Evolutionary conservation across 2,329 filamentous ascomycete species (phyloP).

Genomic region (Penicillium sp.): DNA sequence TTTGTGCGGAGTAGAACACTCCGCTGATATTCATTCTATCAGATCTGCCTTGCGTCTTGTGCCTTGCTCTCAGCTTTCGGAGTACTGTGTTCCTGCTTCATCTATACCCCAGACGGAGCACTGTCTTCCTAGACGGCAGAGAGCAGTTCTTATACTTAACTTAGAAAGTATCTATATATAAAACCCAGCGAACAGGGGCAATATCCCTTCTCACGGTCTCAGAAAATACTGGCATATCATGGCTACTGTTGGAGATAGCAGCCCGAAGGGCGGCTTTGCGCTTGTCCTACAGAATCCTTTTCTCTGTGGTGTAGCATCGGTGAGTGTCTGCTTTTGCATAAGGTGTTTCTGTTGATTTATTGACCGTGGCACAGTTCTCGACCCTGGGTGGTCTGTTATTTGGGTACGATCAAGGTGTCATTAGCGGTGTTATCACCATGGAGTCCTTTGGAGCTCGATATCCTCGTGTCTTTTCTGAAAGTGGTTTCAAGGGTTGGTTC

Average conservation of each 20-base stretch:
- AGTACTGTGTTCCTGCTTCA: conserved; percentile 5
- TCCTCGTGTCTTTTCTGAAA: conserved; percentile 45
- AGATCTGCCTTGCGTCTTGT: not conserved
- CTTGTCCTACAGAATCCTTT: conserved; percentile 44
- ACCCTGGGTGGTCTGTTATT: conserved; percentile 48
- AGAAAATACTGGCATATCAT: conserved; percentile 12
- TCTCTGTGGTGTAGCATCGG: conserved; percentile 46
- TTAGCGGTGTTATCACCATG: conserved; percentile 50
- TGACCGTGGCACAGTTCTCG: conserved; percentile 31
- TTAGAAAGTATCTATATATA: conserved; percentile 4
- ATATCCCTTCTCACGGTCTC: not conserved
- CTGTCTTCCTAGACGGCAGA: conserved; percentile 15
- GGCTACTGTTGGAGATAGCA: conserved; percentile 14
- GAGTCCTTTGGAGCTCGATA: conserved; percentile 44
- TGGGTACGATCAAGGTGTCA: conserved; percentile 52
- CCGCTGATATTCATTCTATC: conserved; percentile 3
- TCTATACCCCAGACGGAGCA: conserved; percentile 16
- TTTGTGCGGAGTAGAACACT: conserved; percentile 18
- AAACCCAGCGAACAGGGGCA: not conserved
- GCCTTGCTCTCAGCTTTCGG: not conserved
- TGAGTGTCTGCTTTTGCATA: conserved; percentile 19
- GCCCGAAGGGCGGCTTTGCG: conserved; percentile 25
- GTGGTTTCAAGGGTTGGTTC: conserved; percentile 53
- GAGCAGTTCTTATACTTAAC: not conserved
- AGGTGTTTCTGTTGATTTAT: not conserved